Base-by-base conservation (phyloP, 257 asterid genomes). In the Coffea eugenioides region DNA sequence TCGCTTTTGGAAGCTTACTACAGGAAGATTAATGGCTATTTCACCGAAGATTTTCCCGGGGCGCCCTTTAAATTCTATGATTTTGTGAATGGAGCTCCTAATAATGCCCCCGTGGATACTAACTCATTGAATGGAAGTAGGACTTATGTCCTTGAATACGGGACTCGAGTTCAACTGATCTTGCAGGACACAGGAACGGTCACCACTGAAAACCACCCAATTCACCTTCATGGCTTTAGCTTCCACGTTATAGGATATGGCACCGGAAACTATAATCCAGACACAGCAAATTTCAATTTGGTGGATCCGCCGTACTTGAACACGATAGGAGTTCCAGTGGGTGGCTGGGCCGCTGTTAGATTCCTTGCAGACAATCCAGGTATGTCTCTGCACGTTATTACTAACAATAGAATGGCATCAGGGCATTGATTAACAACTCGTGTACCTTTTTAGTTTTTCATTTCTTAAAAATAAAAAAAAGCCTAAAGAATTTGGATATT, bases 301-400 rank as follows among this genome's bases (percentile, higher is more conserved):
- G 89, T 86, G 25, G 92, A 90, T 83, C 94, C 97, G 41, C 93
- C 94, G 45, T 90, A 90, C 66, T 86, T 90, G 94, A 91, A 89
- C 88, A 90, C 94, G 1, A 86, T 91, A 56, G 94, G 93, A 76
- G 94, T 91, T 75, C 97, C 97, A 16, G 90, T 82, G 34, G 93
- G 93, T 69, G 97, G 97, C 74, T 91, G 97, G 94, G 91, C 94
- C 27, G 94, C 93, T 2, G 81, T 91, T 70, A 83, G 92, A 83
- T 91, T 91, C 61, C 65, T 82, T 21, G 94, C 97, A 27, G 94
- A 91, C 72, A 91, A 91, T 82, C 94, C 94, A 90, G 93, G 93
- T 91, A 86, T 59, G 14, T 16, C 20, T 52, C 25, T 11, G 11
- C 21, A 51, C 49, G 13, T 14, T 25, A 68, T 34, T 67, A 23